Evolutionary conservation across 2,329 filamentous ascomycete species (phyloP).

Genomic region (Sporothrix curviconia): DNA sequence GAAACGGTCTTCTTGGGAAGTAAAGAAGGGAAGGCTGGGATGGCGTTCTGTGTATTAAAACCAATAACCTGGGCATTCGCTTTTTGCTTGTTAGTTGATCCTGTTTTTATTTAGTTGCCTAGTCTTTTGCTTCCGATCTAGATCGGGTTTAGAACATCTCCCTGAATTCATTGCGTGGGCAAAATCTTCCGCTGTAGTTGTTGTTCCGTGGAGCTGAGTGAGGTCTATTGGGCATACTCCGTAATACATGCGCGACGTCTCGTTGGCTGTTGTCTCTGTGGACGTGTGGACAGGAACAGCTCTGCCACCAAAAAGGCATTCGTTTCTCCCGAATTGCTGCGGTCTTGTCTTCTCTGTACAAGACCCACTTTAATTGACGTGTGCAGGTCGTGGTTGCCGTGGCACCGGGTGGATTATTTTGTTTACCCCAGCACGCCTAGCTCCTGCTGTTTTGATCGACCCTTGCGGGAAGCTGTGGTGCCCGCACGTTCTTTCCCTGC

Average conservation of each 20-base stretch:
- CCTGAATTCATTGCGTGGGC: constrained; percentile 7
- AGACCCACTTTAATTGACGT: constrained; percentile 6
- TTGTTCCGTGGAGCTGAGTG: too few relatives aligned
- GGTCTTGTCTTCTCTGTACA: background rate
- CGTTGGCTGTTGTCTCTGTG: too few relatives aligned
- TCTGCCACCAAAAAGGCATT: too few relatives aligned
- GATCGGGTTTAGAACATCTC: constrained; percentile 10
- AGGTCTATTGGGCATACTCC: too few relatives aligned
- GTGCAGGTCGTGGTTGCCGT: constrained; percentile 13
- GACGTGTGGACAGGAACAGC: too few relatives aligned
- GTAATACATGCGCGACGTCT: too few relatives aligned
- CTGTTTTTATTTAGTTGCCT: background rate
- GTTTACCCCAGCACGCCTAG: constrained; percentile 15
- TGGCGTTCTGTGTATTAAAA: constrained; percentile 16
- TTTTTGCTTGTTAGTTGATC: background rate
- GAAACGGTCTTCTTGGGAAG: background rate
- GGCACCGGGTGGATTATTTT: constrained; percentile 13
- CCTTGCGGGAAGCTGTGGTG: constrained; percentile 7
- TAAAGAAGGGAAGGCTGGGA: background rate
- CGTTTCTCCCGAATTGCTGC: too few relatives aligned
- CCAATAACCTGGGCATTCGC: constrained; percentile 6
- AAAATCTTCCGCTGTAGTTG: background rate
- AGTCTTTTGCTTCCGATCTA: background rate
- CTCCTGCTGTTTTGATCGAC: constrained; percentile 19
- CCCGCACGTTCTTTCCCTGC: constrained; percentile 3